Base-by-base conservation (phyloP, 2,329 filamentous ascomycete species). In the Xylaria sp. region DNA sequence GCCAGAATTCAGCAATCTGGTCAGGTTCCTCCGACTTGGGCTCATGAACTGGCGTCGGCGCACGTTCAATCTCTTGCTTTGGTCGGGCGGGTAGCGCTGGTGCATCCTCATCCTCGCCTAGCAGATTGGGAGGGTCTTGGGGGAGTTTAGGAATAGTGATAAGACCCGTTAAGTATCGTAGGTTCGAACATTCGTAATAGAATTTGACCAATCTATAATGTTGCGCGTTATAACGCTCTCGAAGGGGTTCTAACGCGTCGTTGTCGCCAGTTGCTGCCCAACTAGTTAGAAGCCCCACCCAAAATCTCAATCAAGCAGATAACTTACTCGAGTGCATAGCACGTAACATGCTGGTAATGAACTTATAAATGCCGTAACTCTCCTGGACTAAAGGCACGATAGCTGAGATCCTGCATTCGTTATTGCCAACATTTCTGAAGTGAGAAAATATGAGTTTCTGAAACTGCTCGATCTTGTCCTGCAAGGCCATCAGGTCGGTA, bases 321-420 rank as follows among this genome's bases (percentile, higher is more conserved):
- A 37, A 83, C 91, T 78, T 85, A 94, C 92, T 94, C 2, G 93
- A 95, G 80, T 99, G 95, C 94, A 99, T 98, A 18, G 96, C 96
- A 65, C 96, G 90, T 71, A 99, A 83, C 96, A 99, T 99, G 91
- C 96, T 99, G 0, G 96, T 99, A 73, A 98, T 94, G 80, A 99
- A 99, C 82, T 98, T 98, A 86, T 99, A 99, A 75, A 99, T 98
- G 57, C 96, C 96, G 81, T 98, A 99, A 80, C 94, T 98, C 84
- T 99, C 96, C 80, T 97, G 94, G 2, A 99, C 96, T 52, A 99
- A 84, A 2, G 94, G 94, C 25, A 98, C 94, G 63, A 99, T 84
- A 1, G 96, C 93, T 15, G 95, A 97, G 77, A 99, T 99, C 71
- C 95, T 89, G 81, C 95, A 98, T 81, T 99, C 96, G 77, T 98